Conservation (phyloP, 345 rosid species). For the Citrus medica region DNA sequence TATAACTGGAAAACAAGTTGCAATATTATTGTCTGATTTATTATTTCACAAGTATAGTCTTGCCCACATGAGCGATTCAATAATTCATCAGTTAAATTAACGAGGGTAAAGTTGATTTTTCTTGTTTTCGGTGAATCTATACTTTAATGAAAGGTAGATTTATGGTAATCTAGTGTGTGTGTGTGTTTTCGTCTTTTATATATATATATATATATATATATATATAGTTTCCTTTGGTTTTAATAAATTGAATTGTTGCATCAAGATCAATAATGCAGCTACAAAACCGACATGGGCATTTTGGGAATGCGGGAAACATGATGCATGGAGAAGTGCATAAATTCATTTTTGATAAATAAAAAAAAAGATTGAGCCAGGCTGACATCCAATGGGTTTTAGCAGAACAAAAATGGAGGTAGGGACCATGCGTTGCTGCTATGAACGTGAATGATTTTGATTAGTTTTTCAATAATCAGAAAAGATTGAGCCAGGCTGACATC, state of each 20-base stretch:
- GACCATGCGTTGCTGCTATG: slow-evolving; percentile 6
- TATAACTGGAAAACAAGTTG: slow-evolving; percentile 18
- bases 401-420: slow-evolving; percentile 16
- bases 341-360: background rate
- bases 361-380: slow-evolving; percentile 45
- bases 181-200: too few relatives aligned
- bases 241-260: background rate
- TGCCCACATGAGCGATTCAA: background rate
- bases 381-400: slow-evolving; percentile 35
- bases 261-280: background rate
- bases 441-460: slow-evolving; percentile 17
- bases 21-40: background rate
- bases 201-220: too few relatives aligned
- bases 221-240: background rate
- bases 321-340: slow-evolving; percentile 21
- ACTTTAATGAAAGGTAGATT: background rate
- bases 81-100: background rate
- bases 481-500: slow-evolving; percentile 58
- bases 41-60: background rate
- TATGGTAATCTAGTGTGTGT: background rate
- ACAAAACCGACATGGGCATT: slow-evolving; percentile 27
- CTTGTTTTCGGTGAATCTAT: background rate
- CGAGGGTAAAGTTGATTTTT: background rate
- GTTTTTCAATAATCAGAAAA: slow-evolving; percentile 1
- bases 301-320: slow-evolving; percentile 21